Conservation (phyloP, 768 basidiomycete species). For the Pholiota molesta region DNA sequence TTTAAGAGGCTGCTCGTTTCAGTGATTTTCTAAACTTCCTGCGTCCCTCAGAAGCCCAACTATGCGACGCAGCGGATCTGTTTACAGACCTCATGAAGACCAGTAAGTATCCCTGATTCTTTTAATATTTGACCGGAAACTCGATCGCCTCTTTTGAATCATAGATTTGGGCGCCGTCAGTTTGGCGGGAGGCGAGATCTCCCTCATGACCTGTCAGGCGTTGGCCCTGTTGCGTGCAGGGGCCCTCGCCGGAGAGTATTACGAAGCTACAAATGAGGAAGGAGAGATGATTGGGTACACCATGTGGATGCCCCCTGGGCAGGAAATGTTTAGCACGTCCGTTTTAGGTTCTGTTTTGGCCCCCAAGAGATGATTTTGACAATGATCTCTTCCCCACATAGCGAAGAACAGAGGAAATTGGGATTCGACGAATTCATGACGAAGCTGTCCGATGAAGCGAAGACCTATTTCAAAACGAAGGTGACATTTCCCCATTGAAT, state of each 20-base stretch:
- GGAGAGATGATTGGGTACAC: conserved; percentile 29
- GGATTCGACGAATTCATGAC: conserved; percentile 32
- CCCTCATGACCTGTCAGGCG: conserved; percentile 25
- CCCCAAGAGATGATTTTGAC: not conserved
- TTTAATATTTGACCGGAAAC: not conserved
- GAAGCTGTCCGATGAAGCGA: conserved; percentile 23
- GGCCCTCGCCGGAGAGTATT: conserved; percentile 28
- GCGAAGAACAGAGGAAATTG: conserved; percentile 28
- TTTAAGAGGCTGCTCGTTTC: not conserved
- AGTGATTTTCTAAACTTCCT: not conserved
- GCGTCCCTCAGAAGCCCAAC: conserved; percentile 17
- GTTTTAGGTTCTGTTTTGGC: conserved; percentile 2
- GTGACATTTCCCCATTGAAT: conserved; percentile 11
- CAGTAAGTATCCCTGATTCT: conserved; percentile 13
- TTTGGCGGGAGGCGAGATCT: conserved; percentile 27
- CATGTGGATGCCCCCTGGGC: conserved; percentile 36
- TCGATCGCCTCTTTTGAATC: not conserved
- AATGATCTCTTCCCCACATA: conserved; percentile 8
- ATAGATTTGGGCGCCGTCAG: conserved; percentile 28
- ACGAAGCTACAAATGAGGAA: conserved; percentile 26
- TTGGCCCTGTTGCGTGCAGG: conserved; percentile 29
- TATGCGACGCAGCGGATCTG: conserved; percentile 18
- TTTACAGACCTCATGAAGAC: conserved; percentile 28
- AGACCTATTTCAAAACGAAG: conserved; percentile 25
- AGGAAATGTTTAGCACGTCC: conserved; percentile 34